Evolutionary conservation across 495 filamentous ascomycete genomes (phyloP).

Genomic region (Rhypophila decipiens): DNA sequence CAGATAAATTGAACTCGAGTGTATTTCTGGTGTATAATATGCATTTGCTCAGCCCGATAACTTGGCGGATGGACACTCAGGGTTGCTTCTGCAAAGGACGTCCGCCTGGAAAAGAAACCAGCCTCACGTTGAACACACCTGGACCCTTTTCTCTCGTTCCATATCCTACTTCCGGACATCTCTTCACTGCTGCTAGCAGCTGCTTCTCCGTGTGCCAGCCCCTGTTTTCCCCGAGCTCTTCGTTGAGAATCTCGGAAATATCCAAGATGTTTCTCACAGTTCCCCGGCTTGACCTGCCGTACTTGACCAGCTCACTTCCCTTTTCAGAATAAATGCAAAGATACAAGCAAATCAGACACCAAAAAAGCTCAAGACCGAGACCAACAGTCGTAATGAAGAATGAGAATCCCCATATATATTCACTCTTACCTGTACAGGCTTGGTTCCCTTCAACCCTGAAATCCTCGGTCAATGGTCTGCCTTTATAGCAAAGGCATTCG

Average conservation of each 20-base stretch:
- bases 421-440: background rate
- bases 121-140: too few relatives aligned
- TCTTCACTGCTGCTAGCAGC: background rate
- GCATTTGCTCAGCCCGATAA: too few relatives aligned
- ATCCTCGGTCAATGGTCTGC: constrained; percentile 3
- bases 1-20: too few relatives aligned
- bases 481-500: constrained; percentile 7
- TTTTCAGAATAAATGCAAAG: background rate
- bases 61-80: too few relatives aligned
- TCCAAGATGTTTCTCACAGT: constrained; percentile 3
- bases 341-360: background rate
- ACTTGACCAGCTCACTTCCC: background rate
- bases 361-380: constrained; percentile 1
- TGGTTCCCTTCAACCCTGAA: background rate
- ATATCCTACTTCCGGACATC: background rate
- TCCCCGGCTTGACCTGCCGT: background rate
- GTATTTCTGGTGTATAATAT: too few relatives aligned
- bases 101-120: too few relatives aligned
- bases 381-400: background rate
- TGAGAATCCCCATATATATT: constrained; percentile 6
- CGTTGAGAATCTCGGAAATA: background rate
- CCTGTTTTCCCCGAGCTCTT: background rate
- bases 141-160: too few relatives aligned
- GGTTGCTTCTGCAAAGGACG: too few relatives aligned
- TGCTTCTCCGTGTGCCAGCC: background rate